Conservation (phyloP, 257 asterid genomes). For the Osmanthus fragrans region DNA sequence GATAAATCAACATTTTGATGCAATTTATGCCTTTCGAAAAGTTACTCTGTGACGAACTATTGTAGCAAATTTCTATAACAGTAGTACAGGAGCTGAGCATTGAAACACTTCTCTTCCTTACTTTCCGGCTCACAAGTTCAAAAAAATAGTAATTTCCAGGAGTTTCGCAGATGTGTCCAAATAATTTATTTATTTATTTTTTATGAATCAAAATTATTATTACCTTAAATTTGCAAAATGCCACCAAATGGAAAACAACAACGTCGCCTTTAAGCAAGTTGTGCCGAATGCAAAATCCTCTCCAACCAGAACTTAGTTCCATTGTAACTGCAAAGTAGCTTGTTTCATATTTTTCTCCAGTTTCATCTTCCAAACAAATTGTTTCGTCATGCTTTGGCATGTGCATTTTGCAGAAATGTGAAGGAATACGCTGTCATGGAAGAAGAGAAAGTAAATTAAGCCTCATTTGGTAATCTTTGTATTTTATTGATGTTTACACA, state of each 20-base stretch:
- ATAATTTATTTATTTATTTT: no score
- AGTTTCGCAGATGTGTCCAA: no score
- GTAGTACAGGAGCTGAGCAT: no score
- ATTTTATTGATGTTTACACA: not conserved
- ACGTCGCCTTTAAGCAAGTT: conserved; percentile 70
- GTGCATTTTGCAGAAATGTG: conserved; percentile 44
- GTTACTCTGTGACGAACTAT: no score
- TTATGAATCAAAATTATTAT: not conserved
- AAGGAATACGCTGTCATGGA: not conserved
- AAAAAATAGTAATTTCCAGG: no score
- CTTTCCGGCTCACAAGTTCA: no score
- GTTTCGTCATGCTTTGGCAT: conserved; percentile 43
- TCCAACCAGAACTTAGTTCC: conserved; percentile 87
- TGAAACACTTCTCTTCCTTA: no score
- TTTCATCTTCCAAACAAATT: conserved; percentile 48
- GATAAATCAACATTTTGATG: no score
- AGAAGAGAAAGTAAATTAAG: not conserved
- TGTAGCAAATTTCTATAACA: no score
- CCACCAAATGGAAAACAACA: conserved; percentile 50
- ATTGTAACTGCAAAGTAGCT: conserved; percentile 46
- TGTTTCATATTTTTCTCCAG: conserved; percentile 35
- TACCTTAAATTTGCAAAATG: conserved; percentile 57
- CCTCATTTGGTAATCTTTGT: not conserved
- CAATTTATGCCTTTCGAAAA: no score
- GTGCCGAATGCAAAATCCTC: conserved; percentile 54